Conservation (phyloP, 1,139 yeast species). For the Geotrichum phurueaensis region DNA sequence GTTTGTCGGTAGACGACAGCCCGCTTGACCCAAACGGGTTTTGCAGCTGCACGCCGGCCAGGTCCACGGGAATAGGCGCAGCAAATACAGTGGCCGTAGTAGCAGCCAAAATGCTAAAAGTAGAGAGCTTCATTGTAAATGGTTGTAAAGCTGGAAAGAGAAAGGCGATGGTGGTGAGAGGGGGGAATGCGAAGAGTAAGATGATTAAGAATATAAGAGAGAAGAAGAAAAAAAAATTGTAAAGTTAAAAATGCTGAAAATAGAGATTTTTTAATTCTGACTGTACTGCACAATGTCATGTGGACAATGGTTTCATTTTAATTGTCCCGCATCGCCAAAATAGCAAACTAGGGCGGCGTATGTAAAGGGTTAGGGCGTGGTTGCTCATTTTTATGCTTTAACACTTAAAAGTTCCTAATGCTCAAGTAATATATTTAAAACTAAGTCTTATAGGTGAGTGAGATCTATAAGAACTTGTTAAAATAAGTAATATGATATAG, state of each 20-base stretch:
- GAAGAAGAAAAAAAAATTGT: slow-evolving; percentile 4
- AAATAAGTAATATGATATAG: too few species aligned
- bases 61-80: slow-evolving; percentile 5
- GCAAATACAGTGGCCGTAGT: slow-evolving; percentile 1
- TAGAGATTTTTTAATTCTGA: background rate
- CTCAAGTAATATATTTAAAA: too few species aligned
- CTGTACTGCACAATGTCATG: too few species aligned
- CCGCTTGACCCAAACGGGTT: slow-evolving; percentile 17
- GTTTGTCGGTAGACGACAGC: slow-evolving; percentile 20
- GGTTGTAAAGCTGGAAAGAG: background rate
- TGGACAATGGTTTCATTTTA: too few species aligned
- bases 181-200: background rate
- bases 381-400: too few species aligned
- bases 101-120: slow-evolving; percentile 10
- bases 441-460: too few species aligned
- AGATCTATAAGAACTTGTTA: too few species aligned
- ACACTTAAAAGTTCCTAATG: too few species aligned
- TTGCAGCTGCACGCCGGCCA: slow-evolving; percentile 14
- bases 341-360: too few species aligned
- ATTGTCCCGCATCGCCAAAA: too few species aligned
- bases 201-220: background rate
- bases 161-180: background rate
- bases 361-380: too few species aligned
- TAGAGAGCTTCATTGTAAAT: slow-evolving; percentile 9
- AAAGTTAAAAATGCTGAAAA: background rate